Conservation (phyloP, 192 early-diverging fungal species). For the Gamsiella multidivaricata region DNA sequence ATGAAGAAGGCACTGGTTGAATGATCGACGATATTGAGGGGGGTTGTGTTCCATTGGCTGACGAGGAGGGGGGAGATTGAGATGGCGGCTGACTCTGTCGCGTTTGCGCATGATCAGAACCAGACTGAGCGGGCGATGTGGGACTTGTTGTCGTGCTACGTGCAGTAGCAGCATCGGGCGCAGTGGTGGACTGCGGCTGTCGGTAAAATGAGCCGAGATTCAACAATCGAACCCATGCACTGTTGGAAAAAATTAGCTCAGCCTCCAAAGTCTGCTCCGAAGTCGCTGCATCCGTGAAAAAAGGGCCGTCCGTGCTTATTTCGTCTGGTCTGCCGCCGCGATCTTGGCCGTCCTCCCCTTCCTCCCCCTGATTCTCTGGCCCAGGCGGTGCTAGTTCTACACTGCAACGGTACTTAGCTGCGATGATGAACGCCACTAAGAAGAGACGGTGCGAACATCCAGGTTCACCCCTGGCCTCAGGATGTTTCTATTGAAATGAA, state of each 20-base stretch:
- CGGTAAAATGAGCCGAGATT: constrained; percentile 46
- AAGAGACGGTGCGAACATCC: constrained; percentile 62
- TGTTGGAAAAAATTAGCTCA: constrained; percentile 45
- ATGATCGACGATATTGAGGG: constrained; percentile 11
- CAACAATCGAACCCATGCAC: constrained; percentile 45
- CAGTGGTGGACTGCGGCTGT: too few species aligned
- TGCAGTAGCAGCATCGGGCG: too few species aligned
- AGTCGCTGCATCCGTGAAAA: background rate
- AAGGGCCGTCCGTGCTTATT: background rate
- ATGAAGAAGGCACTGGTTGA: background rate
- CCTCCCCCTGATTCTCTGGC: background rate
- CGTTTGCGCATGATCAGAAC: background rate
- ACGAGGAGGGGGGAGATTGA: background rate
- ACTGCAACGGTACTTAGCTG: constrained; percentile 56
- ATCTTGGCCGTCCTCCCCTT: background rate
- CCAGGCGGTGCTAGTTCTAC: constrained; percentile 29
- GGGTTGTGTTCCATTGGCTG: too few species aligned
- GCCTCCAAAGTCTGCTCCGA: constrained; percentile 11
- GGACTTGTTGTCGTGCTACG: background rate
- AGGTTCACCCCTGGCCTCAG: constrained; percentile 53
- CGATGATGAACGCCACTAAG: constrained; percentile 61
- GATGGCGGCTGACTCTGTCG: too few species aligned
- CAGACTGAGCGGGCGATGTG: background rate
- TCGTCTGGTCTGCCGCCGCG: too few species aligned
- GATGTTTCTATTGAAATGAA: constrained; percentile 51